phyloP scores from a whole-genome alignment of 768 basidiomycete species.

The Phlebiopsis flavidoalba region DNA sequence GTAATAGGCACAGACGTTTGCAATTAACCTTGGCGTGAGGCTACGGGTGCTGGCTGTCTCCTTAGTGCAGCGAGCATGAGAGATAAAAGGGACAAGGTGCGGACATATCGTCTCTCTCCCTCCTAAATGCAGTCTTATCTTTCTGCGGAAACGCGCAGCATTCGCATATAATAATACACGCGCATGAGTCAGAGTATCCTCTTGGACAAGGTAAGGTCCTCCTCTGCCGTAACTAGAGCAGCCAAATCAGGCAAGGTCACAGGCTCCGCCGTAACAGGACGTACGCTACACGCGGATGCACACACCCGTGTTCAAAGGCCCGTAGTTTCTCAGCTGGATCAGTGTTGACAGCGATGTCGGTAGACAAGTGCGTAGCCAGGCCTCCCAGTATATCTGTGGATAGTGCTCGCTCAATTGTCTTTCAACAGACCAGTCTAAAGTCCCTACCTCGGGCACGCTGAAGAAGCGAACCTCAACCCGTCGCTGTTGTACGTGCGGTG shows the following conservation, averaged over 20 bases:
- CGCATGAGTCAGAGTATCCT: neutral
- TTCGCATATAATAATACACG: neutral
- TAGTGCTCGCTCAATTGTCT: neutral
- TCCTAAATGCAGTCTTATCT: neutral
- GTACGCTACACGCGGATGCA: too few relatives aligned
- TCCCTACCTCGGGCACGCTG: constrained; percentile 68
- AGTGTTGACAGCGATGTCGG: too few relatives aligned
- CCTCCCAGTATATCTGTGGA: neutral
- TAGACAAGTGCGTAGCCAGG: constrained; percentile 65
- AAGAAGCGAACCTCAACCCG: constrained; percentile 77
- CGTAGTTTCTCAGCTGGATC: too few relatives aligned
- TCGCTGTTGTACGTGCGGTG: constrained; percentile 87
- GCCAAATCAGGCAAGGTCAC: too few relatives aligned
- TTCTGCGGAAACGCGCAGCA: too few relatives aligned
- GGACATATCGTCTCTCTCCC: neutral
- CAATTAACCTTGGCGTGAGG: neutral
- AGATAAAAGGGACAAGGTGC: neutral
- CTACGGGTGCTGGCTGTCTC: neutral
- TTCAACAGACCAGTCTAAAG: constrained; percentile 71
- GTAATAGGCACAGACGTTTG: neutral
- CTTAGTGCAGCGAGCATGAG: constrained; percentile 7
- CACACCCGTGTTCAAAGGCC: too few relatives aligned
- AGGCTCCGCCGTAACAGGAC: too few relatives aligned
- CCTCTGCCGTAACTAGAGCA: too few relatives aligned
- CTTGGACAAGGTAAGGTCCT: too few relatives aligned